phyloP scores from a whole-genome alignment of 306 rosid species.

The Quercus suber region DNA sequence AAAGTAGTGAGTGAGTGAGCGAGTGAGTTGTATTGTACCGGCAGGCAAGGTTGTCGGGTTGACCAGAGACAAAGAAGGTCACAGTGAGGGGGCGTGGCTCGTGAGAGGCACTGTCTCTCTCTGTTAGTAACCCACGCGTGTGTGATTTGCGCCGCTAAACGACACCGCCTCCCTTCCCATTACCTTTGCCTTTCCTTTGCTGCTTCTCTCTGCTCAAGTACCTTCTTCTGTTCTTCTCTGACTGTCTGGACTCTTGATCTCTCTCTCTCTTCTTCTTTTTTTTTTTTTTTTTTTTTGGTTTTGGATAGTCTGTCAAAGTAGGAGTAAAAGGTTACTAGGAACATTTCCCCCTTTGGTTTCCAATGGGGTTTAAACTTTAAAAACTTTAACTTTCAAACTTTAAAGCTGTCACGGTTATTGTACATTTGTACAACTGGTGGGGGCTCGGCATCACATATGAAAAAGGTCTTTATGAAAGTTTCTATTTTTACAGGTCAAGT shows the following conservation, averaged over 20 bases:
- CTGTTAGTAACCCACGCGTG: slow-evolving; percentile 29
- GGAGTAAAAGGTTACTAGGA: background rate
- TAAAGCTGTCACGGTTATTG: too few species aligned
- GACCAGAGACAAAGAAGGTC: slow-evolving; percentile 77
- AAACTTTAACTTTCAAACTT: background rate
- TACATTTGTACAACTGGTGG: background rate
- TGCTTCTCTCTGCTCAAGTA: background rate
- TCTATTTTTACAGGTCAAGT: background rate
- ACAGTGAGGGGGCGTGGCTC: slow-evolving; percentile 27
- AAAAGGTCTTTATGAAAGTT: background rate
- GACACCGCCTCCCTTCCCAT: slow-evolving; percentile 16
- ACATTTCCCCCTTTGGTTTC: background rate
- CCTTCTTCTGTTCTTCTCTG: slow-evolving; percentile 3
- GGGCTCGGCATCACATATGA: background rate
- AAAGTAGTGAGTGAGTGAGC: too few species aligned
- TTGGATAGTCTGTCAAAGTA: too few species aligned
- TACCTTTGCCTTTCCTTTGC: too few species aligned
- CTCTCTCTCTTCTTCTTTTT: background rate
- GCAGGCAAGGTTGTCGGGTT: slow-evolving; percentile 51
- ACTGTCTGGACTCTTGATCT: slow-evolving; percentile 1
- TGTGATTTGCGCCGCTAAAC: slow-evolving; percentile 22
- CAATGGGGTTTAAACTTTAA: too few species aligned
- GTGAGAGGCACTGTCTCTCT: slow-evolving; percentile 37
- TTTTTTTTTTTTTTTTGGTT: background rate
- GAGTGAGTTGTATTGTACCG: background rate